Evolutionary conservation across 768 basidiomycete species (phyloP), one percentile per base, ranked within the genome.

Genomic region (Collybia mongolica): DNA sequence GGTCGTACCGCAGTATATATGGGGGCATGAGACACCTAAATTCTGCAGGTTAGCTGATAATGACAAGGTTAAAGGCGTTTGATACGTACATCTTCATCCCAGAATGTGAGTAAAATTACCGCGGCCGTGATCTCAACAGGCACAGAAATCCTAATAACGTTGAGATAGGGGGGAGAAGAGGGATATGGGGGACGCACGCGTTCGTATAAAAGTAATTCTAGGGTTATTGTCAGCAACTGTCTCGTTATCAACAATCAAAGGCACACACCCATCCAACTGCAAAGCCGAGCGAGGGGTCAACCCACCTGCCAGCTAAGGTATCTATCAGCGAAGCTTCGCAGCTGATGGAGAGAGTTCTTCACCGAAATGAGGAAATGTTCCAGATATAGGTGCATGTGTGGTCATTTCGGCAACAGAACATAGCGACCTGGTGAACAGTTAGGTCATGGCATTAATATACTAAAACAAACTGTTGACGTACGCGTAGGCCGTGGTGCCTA

Each of bases 51-150:
- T 42, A 32, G 23, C 23, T 49, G 5, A 24, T 26, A 55, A 15
- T 20, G 39, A 38, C 35, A 20, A 39, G 24, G 12, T 48, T 38
- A 43, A 50, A 41, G 4, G 38, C n/a, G 26, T 5, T 17, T 14
- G 39, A 32, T 5, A 64, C 73, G 49, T 52, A 84, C 83, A 55
- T 84, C 71, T 23, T 66, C 54, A 65, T 88, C 84, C 88, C 89
- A 91, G 70, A 83, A 90, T 5, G 79, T 73, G 49, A 91, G 71
- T 8, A 93, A 65, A 44, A 91, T 76, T 12, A 80, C 76, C 7
- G 86, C 82, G 1, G 88, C 89, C 1, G 83, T 82, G 48, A 93
- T 76, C 68, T 90, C 88, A n/a, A 84, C 82, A 7, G 87, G 87
- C 0, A 81, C 73, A 1, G 84, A 76, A 46, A 86, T 82, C n/a